These are phyloP conservation scores for Dictyostelium brefeldianum DNA, from an alignment of 78 protist genomes.

Conservation along the genomic window DNA sequence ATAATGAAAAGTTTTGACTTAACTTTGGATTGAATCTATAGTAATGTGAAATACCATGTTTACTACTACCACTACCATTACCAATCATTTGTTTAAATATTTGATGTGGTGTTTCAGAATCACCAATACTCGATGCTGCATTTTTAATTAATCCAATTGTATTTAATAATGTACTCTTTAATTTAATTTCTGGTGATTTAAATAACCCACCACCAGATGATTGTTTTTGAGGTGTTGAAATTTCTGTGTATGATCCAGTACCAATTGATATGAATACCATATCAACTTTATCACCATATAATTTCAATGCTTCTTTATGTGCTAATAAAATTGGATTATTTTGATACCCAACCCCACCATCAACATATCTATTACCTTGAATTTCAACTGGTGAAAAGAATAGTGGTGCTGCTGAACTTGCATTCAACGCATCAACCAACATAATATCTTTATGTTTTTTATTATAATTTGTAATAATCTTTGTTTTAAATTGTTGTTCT, in stretches of 20 bases:
- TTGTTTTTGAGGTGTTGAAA: background rate
- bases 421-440: slow-evolving; percentile 16
- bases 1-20: slow-evolving; percentile 14
- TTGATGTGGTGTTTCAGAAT: slow-evolving; percentile 24
- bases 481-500: background rate
- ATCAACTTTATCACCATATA: slow-evolving; percentile 5
- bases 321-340: slow-evolving; percentile 45
- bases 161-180: background rate
- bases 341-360: slow-evolving; percentile 37
- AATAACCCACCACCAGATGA: no score
- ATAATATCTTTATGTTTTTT: background rate
- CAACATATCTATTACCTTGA: slow-evolving; percentile 14
- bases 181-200: background rate
- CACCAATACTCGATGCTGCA: background rate
- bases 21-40: slow-evolving; percentile 9
- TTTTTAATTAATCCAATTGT: background rate
- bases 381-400: slow-evolving; percentile 15
- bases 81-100: slow-evolving; percentile 6
- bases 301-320: slow-evolving; percentile 16
- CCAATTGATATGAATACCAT: slow-evolving; percentile 38
- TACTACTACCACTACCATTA: background rate
- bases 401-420: slow-evolving; percentile 24
- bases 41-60: background rate
- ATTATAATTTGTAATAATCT: slow-evolving; percentile 1
- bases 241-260: background rate